Conservation (phyloP, 768 basidiomycete genomes). For the Phaeolepiota aurea region DNA sequence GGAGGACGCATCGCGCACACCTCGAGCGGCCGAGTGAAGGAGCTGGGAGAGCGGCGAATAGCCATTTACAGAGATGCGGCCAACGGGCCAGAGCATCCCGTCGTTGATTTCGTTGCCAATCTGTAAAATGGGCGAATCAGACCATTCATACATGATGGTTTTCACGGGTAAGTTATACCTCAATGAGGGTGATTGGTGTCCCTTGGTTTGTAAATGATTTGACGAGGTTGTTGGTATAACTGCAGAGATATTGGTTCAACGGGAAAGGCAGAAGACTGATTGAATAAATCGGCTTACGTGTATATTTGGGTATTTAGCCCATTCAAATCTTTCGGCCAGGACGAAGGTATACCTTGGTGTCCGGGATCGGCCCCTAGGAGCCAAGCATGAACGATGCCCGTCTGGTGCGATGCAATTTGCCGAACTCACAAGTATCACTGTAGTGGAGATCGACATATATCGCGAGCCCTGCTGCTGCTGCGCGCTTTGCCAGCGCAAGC, state of each 20-base stretch:
- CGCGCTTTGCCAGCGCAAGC: conserved; percentile 44
- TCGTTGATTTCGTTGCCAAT: conserved; percentile 63
- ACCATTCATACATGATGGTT: background rate
- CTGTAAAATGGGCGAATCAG: conserved; percentile 14
- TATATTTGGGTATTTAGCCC: conserved; percentile 52
- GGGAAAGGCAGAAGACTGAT: background rate
- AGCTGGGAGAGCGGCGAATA: conserved; percentile 48
- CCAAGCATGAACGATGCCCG: background rate
- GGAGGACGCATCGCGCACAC: conserved; percentile 40
- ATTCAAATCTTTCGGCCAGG: conserved; percentile 41
- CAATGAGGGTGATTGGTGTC: conserved; percentile 42
- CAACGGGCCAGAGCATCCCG: conserved; percentile 55
- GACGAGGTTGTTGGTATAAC: conserved; percentile 46
- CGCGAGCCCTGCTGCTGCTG: conserved; percentile 46
- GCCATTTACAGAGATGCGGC: conserved; percentile 42
- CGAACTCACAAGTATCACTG: conserved; percentile 49
- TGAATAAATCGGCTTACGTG: conserved; percentile 22
- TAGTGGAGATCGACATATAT: conserved; percentile 52
- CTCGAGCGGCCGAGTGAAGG: conserved; percentile 50
- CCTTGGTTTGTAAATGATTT: conserved; percentile 44
- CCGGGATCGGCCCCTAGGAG: conserved; percentile 55
- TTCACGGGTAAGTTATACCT: conserved; percentile 28
- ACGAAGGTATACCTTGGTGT: conserved; percentile 48
- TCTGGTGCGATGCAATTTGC: background rate
- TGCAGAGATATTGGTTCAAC: conserved; percentile 10